Evolutionary conservation across 1,284 basidiomycete species (phyloP).

Genomic region (Cystobasidium sp.): DNA sequence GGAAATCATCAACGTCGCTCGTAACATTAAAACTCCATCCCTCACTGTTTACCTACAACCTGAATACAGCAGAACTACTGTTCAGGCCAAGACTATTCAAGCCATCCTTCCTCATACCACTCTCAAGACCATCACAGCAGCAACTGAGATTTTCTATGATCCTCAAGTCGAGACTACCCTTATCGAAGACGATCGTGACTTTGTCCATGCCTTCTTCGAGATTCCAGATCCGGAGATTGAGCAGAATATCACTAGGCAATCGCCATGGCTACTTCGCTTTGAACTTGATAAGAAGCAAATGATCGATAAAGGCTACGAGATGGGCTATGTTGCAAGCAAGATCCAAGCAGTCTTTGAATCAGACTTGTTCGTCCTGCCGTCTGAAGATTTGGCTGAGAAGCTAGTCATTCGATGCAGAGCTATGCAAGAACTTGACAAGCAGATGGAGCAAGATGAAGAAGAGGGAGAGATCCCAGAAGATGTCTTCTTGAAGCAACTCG

Average conservation of each 20-base stretch:
- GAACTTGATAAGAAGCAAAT: slow-evolving; percentile 97
- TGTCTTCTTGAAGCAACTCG: slow-evolving; percentile 92
- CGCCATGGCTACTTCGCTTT: slow-evolving; percentile 95
- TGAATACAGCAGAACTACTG: slow-evolving; percentile 67
- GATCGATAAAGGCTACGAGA: slow-evolving; percentile 94
- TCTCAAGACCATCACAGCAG: slow-evolving; percentile 89
- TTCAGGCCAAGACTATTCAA: slow-evolving; percentile 81
- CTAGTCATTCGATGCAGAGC: slow-evolving; percentile 92
- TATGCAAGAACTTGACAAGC: slow-evolving; percentile 60
- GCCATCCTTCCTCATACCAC: slow-evolving; percentile 94
- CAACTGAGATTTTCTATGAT: slow-evolving; percentile 98
- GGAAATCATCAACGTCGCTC: slow-evolving; percentile 98
- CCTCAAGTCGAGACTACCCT: slow-evolving; percentile 89
- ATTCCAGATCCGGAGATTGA: slow-evolving; percentile 98
- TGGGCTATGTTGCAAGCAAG: slow-evolving; percentile 91
- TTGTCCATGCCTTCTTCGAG: slow-evolving; percentile 99
- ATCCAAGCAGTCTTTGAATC: slow-evolving; percentile 95
- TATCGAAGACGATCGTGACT: slow-evolving; percentile 93
- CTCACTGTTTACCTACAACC: slow-evolving; percentile 85
- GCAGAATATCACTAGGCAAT: slow-evolving; percentile 85
- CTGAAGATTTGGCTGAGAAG: slow-evolving; percentile 98
- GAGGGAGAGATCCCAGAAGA: slow-evolving; percentile 94
- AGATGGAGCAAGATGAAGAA: slow-evolving; percentile 78
- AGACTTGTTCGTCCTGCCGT: slow-evolving; percentile 97
- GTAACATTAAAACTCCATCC: slow-evolving; percentile 97